Conservation (phyloP, 441 rosid species). For the Gossypium schwendimanii region DNA sequence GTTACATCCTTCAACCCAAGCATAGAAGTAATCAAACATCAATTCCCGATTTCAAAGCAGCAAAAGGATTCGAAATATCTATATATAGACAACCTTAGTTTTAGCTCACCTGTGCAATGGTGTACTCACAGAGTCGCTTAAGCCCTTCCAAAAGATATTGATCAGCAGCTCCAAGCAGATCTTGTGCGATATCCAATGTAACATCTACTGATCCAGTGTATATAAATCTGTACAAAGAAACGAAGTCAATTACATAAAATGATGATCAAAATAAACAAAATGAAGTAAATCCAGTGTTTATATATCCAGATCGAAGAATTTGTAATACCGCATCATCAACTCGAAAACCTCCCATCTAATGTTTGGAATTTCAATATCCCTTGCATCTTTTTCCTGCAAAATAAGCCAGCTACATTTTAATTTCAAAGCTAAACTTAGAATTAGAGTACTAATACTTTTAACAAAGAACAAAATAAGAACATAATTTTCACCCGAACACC, state of each 20-base stretch:
- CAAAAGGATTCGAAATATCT: not conserved
- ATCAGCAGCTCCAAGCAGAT: constrained; percentile 98
- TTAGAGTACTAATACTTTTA: not conserved
- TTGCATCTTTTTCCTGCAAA: constrained; percentile 84
- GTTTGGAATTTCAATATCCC: constrained; percentile 96
- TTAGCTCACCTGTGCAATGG: constrained; percentile 82
- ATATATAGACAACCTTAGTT: constrained; percentile 4
- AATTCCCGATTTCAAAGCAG: constrained; percentile 14
- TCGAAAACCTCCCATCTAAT: constrained; percentile 98
- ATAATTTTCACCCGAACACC: not conserved
- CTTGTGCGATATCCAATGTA: constrained; percentile 75
- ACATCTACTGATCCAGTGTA: constrained; percentile 95
- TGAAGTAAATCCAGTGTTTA: not conserved
- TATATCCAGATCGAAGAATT: not conserved
- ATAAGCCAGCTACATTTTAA: constrained; percentile 4
- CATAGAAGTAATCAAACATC: constrained; percentile 6
- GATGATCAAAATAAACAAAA: not conserved
- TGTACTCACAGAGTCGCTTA: constrained; percentile 91
- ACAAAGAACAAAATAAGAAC: not conserved
- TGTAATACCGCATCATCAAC: constrained; percentile 90
- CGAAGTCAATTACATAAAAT: constrained; percentile 11
- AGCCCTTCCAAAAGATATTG: constrained; percentile 96
- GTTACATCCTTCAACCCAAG: constrained; percentile 64
- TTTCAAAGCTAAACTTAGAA: not conserved
- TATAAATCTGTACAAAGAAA: constrained; percentile 53